Evolutionary conservation across 805 yeast species (phyloP).

Genomic region (Candida methanosorbosa): DNA sequence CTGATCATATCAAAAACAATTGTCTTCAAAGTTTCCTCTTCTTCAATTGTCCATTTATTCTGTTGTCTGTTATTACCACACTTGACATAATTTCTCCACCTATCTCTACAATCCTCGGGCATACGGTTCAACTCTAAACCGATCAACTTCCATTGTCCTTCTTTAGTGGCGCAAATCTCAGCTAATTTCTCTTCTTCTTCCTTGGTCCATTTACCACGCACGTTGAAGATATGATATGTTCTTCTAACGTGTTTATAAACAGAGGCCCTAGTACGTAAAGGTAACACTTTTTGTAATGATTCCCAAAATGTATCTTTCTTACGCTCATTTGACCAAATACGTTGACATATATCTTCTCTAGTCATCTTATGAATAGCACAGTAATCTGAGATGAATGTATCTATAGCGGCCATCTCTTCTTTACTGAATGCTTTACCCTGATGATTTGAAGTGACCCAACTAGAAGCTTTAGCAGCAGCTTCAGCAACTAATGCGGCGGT

Average conservation of each 20-base stretch:
- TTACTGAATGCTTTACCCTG: conserved; percentile 36
- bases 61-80: conserved; percentile 73
- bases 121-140: conserved; percentile 77
- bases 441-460: conserved; percentile 15
- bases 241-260: conserved; percentile 90
- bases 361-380: conserved; percentile 53
- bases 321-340: conserved; percentile 83
- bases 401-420: conserved; percentile 65
- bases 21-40: conserved; percentile 53
- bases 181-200: conserved; percentile 70
- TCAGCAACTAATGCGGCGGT: conserved; percentile 32
- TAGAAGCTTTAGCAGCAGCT: conserved; percentile 36
- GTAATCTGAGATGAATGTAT: conserved; percentile 63
- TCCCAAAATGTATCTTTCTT: conserved; percentile 91
- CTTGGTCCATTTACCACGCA: conserved; percentile 83
- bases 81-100: conserved; percentile 93
- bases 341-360: conserved; percentile 62
- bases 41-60: conserved; percentile 73
- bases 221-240: conserved; percentile 78
- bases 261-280: conserved; percentile 80
- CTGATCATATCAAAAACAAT: conserved; percentile 43
- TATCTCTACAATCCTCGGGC: conserved; percentile 97
- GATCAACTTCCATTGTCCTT: conserved; percentile 83
- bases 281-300: conserved; percentile 64
- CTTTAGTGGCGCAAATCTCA: conserved; percentile 52